These are phyloP conservation scores for Carallia brachiata DNA, from an alignment of 345 rosid genomes.

Conservation along the genomic window DNA sequence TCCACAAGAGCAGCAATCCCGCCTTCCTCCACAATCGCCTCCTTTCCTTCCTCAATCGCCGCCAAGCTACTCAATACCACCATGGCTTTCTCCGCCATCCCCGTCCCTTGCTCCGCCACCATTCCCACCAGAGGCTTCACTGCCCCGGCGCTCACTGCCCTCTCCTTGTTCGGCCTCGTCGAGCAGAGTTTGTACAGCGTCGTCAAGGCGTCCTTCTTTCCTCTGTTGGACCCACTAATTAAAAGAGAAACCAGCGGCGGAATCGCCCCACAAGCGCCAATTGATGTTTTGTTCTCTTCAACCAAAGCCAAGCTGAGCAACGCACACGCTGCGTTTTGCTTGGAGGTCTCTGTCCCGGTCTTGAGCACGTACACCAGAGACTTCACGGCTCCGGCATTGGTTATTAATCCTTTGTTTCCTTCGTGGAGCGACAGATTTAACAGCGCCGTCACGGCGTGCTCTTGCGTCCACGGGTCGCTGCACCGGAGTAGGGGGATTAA, in stretches of 20 bases:
- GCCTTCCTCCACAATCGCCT: slow-evolving; percentile 79
- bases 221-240: slow-evolving; percentile 70
- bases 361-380: slow-evolving; percentile 80
- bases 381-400: slow-evolving; percentile 76
- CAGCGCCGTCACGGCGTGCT: slow-evolving; percentile 90
- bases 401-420: slow-evolving; percentile 55
- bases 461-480: slow-evolving; percentile 89
- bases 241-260: slow-evolving; percentile 91
- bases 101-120: slow-evolving; percentile 72
- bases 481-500: slow-evolving; percentile 76
- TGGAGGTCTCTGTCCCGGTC: slow-evolving; percentile 90
- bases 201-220: slow-evolving; percentile 85
- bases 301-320: slow-evolving; percentile 74
- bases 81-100: slow-evolving; percentile 98
- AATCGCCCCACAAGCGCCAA: slow-evolving; percentile 88
- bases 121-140: slow-evolving; percentile 82
- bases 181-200: slow-evolving; percentile 92
- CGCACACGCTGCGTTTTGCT: slow-evolving; percentile 95
- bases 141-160: slow-evolving; percentile 85
- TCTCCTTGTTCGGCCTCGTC: slow-evolving; percentile 74
- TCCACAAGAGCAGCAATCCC: slow-evolving; percentile 91
- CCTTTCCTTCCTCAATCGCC: slow-evolving; percentile 65
- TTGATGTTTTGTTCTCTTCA: slow-evolving; percentile 81
- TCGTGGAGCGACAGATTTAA: slow-evolving; percentile 81
- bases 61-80: slow-evolving; percentile 82